These are phyloP conservation scores for Cyclocybe cylindracea DNA, from an alignment of 768 basidiomycete species.

Conservation along the genomic window DNA sequence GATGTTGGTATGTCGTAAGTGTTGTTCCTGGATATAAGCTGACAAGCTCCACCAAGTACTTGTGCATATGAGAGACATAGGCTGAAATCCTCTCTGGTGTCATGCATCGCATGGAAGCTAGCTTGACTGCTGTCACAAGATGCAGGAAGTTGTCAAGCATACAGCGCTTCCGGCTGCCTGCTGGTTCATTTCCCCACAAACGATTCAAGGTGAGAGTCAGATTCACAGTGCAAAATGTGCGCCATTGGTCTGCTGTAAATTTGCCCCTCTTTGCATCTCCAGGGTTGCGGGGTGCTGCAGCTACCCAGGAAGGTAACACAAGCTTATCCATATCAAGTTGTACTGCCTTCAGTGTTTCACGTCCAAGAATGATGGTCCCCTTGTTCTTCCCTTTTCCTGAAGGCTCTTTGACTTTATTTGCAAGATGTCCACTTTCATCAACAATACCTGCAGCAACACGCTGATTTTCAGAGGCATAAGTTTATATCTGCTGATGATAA, in stretches of 20 bases:
- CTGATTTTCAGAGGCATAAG: too few relatives aligned
- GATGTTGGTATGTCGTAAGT: constrained; percentile 40
- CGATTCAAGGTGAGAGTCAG: constrained; percentile 36
- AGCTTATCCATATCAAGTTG: constrained; percentile 19
- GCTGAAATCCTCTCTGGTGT: constrained; percentile 17
- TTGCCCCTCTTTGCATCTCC: constrained; percentile 22
- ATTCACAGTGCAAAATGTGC: constrained; percentile 28
- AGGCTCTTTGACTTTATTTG: too few relatives aligned
- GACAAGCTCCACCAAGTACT: constrained; percentile 30
- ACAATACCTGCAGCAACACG: too few relatives aligned
- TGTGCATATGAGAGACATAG: constrained; percentile 27
- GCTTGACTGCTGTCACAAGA: constrained; percentile 31
- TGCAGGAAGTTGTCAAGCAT: constrained; percentile 34
- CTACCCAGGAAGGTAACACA: constrained; percentile 22
- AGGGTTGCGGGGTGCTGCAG: constrained; percentile 16
- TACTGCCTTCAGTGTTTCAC: constrained; percentile 17
- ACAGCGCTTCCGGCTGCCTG: constrained; percentile 6
- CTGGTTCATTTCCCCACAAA: constrained; percentile 29
- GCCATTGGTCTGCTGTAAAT: constrained; percentile 36
- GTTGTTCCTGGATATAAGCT: constrained; percentile 28
- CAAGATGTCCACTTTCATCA: too few relatives aligned
- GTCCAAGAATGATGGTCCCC: constrained; percentile 8
- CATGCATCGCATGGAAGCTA: constrained; percentile 25
- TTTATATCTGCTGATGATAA: too few relatives aligned
- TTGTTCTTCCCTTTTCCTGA: neutral